phyloP scores from a whole-genome alignment of 257 asterid species.

The Forsythia suspensa region DNA sequence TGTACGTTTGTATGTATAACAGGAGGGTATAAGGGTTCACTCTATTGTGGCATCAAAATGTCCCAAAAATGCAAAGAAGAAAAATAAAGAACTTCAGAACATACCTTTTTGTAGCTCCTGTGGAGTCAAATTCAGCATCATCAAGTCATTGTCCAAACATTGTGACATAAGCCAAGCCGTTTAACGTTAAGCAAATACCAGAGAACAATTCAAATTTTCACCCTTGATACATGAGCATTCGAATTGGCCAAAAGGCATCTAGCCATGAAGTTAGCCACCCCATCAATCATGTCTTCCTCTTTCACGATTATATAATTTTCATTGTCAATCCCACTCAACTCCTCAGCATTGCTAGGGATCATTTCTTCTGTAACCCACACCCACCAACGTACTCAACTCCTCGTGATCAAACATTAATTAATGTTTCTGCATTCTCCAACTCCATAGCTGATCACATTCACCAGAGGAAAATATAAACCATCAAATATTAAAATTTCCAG shows the following conservation, averaged over 20 bases:
- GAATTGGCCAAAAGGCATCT: slow-evolving; percentile 76
- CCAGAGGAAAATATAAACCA: not conserved
- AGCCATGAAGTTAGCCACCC: slow-evolving; percentile 89
- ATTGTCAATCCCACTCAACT: slow-evolving; percentile 67
- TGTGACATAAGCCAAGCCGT: too few relatives aligned
- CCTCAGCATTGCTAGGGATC: slow-evolving; percentile 54
- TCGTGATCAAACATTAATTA: slow-evolving; percentile 60
- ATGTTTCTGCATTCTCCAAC: slow-evolving; percentile 59
- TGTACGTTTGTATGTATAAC: too few relatives aligned
- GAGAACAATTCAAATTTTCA: too few relatives aligned
- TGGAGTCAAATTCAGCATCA: too few relatives aligned
- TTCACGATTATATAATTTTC: slow-evolving; percentile 71
- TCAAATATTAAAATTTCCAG: not conserved
- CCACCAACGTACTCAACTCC: slow-evolving; percentile 95
- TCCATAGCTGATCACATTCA: slow-evolving; percentile 48
- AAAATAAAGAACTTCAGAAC: too few relatives aligned
- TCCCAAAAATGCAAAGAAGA: too few relatives aligned
- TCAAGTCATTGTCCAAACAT: too few relatives aligned
- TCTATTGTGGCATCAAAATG: too few relatives aligned
- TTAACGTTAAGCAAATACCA: too few relatives aligned
- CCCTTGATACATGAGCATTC: slow-evolving; percentile 32
- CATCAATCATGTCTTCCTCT: slow-evolving; percentile 85
- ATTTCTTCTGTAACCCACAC: slow-evolving; percentile 86
- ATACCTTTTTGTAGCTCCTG: too few relatives aligned
- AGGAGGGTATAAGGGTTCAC: too few relatives aligned